Base-by-base conservation (phyloP, 306 rosid genomes). In the Ziziphus jujuba region DNA sequence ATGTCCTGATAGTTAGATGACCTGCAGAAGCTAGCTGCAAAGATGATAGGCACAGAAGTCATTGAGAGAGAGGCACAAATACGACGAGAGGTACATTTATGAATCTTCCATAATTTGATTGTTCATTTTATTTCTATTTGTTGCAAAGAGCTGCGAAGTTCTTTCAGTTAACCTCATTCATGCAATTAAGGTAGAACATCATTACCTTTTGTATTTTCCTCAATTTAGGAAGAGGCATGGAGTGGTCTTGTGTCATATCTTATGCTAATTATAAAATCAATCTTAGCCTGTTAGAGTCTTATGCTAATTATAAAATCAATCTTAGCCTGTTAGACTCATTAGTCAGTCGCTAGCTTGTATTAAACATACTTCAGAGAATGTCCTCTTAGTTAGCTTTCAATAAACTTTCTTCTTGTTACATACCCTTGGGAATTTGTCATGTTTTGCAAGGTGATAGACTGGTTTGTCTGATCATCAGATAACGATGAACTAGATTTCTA, bases 21-120 rank as follows among this genome's bases (percentile, higher is more conserved):
- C 47, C 51, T 82, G 80, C 87, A 86, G 99, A 85, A 78, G 73
- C 84, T 58, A 56, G n/a, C 62, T 56, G 66, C 67, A 61, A 73
- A 51, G 53, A 58, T 19, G 36, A 24, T 60, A 15, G 56, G 67
- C 70, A 66, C 66, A 56, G 81, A 72, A 72, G 59, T 57, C 67
- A 65, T 63, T 34, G 84, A 82, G 72, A 78, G 77, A 74, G 91
- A 80, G 73, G 83, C 86, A 70, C 15, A 52, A 60, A 54, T 79
- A 60, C 82, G 83, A 48, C 84, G 58, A 75, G 87, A 82, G 91
- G 97, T 90, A 81, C 50, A 34, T 48, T 34, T 19, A 28, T 52
- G 56, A 24, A 10, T 7, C 15, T 40, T 12, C 45, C 9, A 40
- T 40, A 28, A 2, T 28, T 28, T 4, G 33, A 28, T 10, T 40